phyloP scores from a whole-genome alignment of 768 basidiomycete genomes.

The Crucibulum laeve region DNA sequence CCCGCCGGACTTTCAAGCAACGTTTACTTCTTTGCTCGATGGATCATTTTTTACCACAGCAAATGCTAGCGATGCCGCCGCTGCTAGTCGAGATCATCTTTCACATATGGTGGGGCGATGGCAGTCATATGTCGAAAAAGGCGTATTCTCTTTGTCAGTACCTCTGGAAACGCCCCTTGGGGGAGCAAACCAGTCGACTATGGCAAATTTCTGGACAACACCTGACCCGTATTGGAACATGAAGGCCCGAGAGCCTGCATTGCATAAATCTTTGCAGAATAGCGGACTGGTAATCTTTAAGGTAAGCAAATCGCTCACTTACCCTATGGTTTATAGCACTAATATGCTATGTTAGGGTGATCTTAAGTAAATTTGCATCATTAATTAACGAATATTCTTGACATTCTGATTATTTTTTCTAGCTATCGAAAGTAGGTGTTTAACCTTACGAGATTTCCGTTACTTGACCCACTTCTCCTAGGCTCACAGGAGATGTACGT shows the following conservation, averaged over 20 bases:
- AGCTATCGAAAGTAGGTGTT: slow-evolving; percentile 79
- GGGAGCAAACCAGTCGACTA: slow-evolving; percentile 15
- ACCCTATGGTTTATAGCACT: background rate
- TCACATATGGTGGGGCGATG: slow-evolving; percentile 64
- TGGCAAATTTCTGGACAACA: slow-evolving; percentile 67
- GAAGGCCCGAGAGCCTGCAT: slow-evolving; percentile 41
- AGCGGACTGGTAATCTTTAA: slow-evolving; percentile 84
- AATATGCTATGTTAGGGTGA: slow-evolving; percentile 55
- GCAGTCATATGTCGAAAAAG: slow-evolving; percentile 64
- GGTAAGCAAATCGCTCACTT: slow-evolving; percentile 25
- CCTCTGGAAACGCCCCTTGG: slow-evolving; percentile 56
- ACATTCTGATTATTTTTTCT: slow-evolving; percentile 1
- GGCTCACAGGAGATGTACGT: slow-evolving; percentile 80
- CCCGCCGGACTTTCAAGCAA: slow-evolving; percentile 72
- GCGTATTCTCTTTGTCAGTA: slow-evolving; percentile 71
- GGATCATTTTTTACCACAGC: slow-evolving; percentile 52
- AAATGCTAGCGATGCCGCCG: slow-evolving; percentile 16
- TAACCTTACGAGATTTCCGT: background rate
- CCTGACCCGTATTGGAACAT: slow-evolving; percentile 78
- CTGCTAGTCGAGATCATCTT: slow-evolving; percentile 35
- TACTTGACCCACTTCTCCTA: slow-evolving; percentile 26
- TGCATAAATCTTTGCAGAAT: slow-evolving; percentile 46
- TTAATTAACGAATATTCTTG: background rate
- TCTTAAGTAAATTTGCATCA: slow-evolving; percentile 63
- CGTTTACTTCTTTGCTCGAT: slow-evolving; percentile 55